Evolutionary conservation across 2,329 filamentous ascomycete genomes (phyloP).

Genomic region (Raffaelea arxii): DNA sequence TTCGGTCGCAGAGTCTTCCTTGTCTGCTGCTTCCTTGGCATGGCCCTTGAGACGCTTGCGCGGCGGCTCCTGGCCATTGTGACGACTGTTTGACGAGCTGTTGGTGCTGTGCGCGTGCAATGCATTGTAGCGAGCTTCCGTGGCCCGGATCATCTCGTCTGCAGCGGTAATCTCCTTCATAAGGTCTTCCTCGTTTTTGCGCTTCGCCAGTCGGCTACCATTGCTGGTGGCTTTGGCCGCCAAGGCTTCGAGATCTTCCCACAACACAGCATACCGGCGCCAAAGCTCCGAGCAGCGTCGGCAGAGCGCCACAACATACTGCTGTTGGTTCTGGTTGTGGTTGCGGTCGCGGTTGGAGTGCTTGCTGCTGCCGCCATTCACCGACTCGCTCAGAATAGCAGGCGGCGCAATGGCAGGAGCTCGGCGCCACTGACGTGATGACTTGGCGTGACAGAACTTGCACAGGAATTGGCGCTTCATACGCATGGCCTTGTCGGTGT

Average conservation of each 20-base stretch:
- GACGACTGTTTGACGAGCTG: background rate
- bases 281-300: slow-evolving; percentile 85
- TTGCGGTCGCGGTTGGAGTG: slow-evolving; percentile 69
- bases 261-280: slow-evolving; percentile 92
- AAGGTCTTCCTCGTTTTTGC: slow-evolving; percentile 84
- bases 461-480: slow-evolving; percentile 82
- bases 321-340: slow-evolving; percentile 24
- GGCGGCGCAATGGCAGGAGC: slow-evolving; percentile 59
- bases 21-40: slow-evolving; percentile 24
- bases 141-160: slow-evolving; percentile 47
- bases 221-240: slow-evolving; percentile 75
- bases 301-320: slow-evolving; percentile 75
- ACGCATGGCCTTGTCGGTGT: slow-evolving; percentile 69
- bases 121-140: slow-evolving; percentile 17
- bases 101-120: slow-evolving; percentile 14
- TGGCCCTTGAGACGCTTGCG: slow-evolving; percentile 54
- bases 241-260: slow-evolving; percentile 87
- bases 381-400: slow-evolving; percentile 38
- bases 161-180: slow-evolving; percentile 60
- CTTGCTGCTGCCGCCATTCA: slow-evolving; percentile 51
- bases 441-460: slow-evolving; percentile 79
- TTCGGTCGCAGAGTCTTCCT: slow-evolving; percentile 47
- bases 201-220: slow-evolving; percentile 75
- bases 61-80: slow-evolving; percentile 39
- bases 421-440: slow-evolving; percentile 82